Conservation (phyloP, 768 basidiomycete genomes). For the Pleurotus citrinopileatus region DNA sequence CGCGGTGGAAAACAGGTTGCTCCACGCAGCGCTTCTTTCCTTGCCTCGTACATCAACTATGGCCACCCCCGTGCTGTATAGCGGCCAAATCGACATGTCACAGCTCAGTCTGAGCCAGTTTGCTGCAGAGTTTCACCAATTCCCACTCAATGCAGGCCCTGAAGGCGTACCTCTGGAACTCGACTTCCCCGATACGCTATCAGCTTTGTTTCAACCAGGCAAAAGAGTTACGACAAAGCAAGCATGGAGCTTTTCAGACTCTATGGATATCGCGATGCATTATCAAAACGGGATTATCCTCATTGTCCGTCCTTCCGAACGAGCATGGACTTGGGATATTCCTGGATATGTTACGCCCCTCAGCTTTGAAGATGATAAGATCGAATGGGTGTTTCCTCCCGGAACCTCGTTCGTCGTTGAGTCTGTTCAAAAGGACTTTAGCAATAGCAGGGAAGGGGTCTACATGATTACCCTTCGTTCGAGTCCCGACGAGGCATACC, state of each 20-base stretch:
- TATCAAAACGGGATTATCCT: constrained; percentile 14
- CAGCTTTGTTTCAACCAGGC: neutral
- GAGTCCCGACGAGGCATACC: neutral
- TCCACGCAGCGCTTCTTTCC: constrained; percentile 9
- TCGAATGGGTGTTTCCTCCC: neutral
- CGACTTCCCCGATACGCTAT: neutral
- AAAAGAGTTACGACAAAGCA: constrained; percentile 12
- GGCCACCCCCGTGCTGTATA: constrained; percentile 6
- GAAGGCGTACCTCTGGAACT: neutral
- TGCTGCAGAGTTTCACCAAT: neutral
- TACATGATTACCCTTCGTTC: neutral
- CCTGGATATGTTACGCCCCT: constrained; percentile 2
- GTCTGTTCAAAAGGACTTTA: neutral
- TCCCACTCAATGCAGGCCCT: neutral
- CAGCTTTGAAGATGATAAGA: neutral
- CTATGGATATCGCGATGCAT: constrained; percentile 10
- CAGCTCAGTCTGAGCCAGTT: constrained; percentile 11
- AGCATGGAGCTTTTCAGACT: constrained; percentile 14
- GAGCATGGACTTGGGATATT: constrained; percentile 1
- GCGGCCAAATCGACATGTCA: constrained; percentile 13
- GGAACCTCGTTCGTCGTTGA: neutral
- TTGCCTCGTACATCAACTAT: constrained; percentile 13
- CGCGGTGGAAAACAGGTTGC: constrained; percentile 11
- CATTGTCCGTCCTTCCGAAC: constrained; percentile 6
- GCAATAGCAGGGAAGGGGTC: neutral